A percentile compares a stretch with the other conserved stretches of the same genome.
Evolutionary conservation across 805 yeast genomes (phyloP).

Genomic region (Pichia phayaonensis): DNA sequence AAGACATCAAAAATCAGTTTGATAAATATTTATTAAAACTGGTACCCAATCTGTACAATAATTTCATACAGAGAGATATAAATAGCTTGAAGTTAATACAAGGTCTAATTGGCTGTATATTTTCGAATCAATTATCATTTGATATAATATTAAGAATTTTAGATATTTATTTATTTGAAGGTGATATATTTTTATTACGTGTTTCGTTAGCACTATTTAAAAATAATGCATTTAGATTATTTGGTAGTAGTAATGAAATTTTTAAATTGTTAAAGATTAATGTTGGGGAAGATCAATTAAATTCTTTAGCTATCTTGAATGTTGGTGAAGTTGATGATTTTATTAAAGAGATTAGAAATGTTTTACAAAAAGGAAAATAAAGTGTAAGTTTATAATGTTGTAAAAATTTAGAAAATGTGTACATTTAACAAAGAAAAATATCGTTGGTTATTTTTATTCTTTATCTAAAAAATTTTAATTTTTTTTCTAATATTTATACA

Average conservation of each 20-base stretch:
- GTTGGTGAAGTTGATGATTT: conserved; percentile 47
- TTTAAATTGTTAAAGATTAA: conserved; percentile 23
- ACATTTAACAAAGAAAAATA: neutral
- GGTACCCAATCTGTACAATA: conserved; percentile 39
- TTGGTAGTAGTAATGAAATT: conserved; percentile 43
- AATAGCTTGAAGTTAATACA: conserved; percentile 36
- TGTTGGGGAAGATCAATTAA: conserved; percentile 13
- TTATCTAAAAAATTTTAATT: too few relatives aligned
- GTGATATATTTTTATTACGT: conserved; percentile 47
- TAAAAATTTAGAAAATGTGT: neutral
- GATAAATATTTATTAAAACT: conserved; percentile 38
- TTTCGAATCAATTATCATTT: conserved; percentile 37
- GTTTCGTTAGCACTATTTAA: conserved; percentile 46
- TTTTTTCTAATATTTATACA: neutral
- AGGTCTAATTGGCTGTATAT: conserved; percentile 36
- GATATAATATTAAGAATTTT: conserved; percentile 43
- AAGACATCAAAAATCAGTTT: conserved; percentile 39
- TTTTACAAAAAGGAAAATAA: conserved; percentile 23
- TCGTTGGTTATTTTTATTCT: neutral
- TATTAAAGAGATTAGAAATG: conserved; percentile 33
- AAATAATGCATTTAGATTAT: conserved; percentile 42
- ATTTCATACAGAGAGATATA: conserved; percentile 39
- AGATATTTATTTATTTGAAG: conserved; percentile 57
- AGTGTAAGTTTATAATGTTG: neutral
- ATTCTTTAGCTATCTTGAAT: conserved; percentile 31